Conservation (phyloP, 2,329 filamentous ascomycete genomes). For the Mollisiaceae sp. region DNA sequence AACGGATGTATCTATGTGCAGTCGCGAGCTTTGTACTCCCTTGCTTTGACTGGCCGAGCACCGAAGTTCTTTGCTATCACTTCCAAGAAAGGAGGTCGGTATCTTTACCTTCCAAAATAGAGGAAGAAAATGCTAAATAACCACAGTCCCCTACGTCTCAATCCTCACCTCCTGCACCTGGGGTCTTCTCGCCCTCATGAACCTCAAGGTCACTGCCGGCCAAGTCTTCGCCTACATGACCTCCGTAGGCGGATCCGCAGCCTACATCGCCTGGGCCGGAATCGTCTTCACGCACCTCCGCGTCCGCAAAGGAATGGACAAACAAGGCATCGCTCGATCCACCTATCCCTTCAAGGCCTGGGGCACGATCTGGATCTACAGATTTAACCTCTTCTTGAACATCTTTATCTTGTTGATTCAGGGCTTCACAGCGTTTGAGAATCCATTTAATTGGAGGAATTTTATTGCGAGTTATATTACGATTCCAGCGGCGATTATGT, state of each 20-base stretch:
- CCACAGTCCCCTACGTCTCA: slow-evolving; percentile 51
- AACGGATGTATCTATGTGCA: slow-evolving; percentile 62
- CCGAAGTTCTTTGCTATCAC: slow-evolving; percentile 58
- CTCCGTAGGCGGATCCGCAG: slow-evolving; percentile 50
- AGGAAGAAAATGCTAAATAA: slow-evolving; percentile 5
- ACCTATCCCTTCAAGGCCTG: slow-evolving; percentile 33
- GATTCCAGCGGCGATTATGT: slow-evolving; percentile 15
- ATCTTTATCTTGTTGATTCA: slow-evolving; percentile 36
- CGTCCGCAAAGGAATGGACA: slow-evolving; percentile 48
- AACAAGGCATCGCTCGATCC: slow-evolving; percentile 46
- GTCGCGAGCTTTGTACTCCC: slow-evolving; percentile 58
- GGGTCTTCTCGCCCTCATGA: slow-evolving; percentile 52
- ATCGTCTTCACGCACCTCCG: slow-evolving; percentile 54
- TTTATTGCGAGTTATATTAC: slow-evolving; percentile 23
- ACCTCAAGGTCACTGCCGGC: slow-evolving; percentile 48
- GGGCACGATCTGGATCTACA: slow-evolving; percentile 33
- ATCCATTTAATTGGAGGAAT: slow-evolving; percentile 21
- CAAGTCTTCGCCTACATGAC: slow-evolving; percentile 51
- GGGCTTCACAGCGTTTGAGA: slow-evolving; percentile 30
- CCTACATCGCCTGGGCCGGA: slow-evolving; percentile 52
- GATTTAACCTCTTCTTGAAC: slow-evolving; percentile 31
- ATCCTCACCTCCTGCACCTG: slow-evolving; percentile 55
- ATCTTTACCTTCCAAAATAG: neutral
- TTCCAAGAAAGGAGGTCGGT: slow-evolving; percentile 50
- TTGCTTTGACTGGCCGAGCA: slow-evolving; percentile 58